Evolutionary conservation across 2,329 filamentous ascomycete species (phyloP).

Genomic region (Xylaria digitata): DNA sequence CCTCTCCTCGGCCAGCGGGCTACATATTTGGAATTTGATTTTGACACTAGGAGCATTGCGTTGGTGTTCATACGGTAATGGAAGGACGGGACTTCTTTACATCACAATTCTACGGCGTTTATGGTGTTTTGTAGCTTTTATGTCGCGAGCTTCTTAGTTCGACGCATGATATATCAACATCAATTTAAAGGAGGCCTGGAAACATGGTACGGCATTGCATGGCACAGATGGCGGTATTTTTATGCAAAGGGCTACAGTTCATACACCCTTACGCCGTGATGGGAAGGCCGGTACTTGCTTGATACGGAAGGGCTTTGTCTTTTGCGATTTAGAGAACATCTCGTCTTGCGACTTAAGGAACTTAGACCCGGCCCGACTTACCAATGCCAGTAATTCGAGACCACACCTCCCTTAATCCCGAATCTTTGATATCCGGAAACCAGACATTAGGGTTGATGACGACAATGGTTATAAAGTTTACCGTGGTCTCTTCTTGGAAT

Average conservation of each 20-base stretch:
- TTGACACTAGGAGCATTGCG: slow-evolving; percentile 37
- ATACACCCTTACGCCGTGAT: not conserved
- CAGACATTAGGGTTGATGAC: not conserved
- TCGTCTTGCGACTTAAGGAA: not conserved
- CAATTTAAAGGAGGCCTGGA: slow-evolving; percentile 4
- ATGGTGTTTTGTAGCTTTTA: not conserved
- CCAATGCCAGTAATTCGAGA: not conserved
- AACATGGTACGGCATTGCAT: slow-evolving; percentile 16
- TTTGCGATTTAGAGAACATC: slow-evolving; percentile 4
- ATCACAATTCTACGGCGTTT: slow-evolving; percentile 27
- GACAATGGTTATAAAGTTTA: slow-evolving; percentile 2
- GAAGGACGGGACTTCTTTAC: slow-evolving; percentile 13
- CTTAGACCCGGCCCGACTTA: not conserved
- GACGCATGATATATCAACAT: slow-evolving; percentile 5
- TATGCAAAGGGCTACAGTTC: not conserved
- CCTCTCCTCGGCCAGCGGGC: slow-evolving; percentile 3
- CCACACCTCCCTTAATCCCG: not conserved
- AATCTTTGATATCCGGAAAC: not conserved
- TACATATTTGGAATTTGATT: slow-evolving; percentile 16
- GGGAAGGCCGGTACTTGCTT: not conserved
- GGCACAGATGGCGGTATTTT: not conserved
- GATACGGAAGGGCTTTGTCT: not conserved
- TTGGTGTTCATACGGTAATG: slow-evolving; percentile 27
- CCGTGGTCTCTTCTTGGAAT: not conserved
- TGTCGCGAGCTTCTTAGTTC: slow-evolving; percentile 1